Evolutionary conservation across 2,329 filamentous ascomycete genomes (phyloP), one percentile per base, ranked within the genome.

Genomic region (Grosmannia clavigera): DNA sequence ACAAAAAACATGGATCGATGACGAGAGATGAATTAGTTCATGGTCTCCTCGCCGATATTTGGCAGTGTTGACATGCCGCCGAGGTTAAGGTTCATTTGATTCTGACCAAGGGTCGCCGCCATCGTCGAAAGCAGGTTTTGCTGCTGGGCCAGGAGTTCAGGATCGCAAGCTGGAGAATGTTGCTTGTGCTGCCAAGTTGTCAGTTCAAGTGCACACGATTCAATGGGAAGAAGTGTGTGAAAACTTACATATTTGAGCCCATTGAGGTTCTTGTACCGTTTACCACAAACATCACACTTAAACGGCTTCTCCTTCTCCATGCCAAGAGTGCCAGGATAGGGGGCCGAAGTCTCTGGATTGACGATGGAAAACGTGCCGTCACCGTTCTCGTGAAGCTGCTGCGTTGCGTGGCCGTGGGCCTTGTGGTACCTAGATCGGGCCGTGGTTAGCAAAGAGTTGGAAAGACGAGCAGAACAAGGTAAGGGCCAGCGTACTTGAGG

Each of bases 291-390:
- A 65, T 97, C 92, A 73, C 94, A 99, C 70, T 92, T 92, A 72
- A 97, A 97, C 3, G 94, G 94, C 77, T 99, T 99, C 77, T 97
- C 92, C 73, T 97, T 99, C 75, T 99, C 94, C 94, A 99, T 99
- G n/a, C 94, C 94, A 43, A 96, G 78, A 1, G 94, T 97, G 38
- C 94, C 94, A 0, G 94, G 94, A 65, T 97, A 99, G 0, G 94
- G 94, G 1, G 90, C 83, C 33, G 89, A 94, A 0, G 94, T 97
- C 69, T 96, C 89, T 0, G 94, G 94, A 67, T 99, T 95, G 58
- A 99, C 92, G 66, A 99, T 99, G 0, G 92, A 97, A 71, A 96
- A 97, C 2, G 94, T 96, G 58, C 94, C 94, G 69, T 99, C 94
- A 19, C 89, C 88, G 68, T 99, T 99, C 72, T 96, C 92, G 70